Conservation (phyloP, 2,329 filamentous ascomycete genomes). For the Aspergillus persii region DNA sequence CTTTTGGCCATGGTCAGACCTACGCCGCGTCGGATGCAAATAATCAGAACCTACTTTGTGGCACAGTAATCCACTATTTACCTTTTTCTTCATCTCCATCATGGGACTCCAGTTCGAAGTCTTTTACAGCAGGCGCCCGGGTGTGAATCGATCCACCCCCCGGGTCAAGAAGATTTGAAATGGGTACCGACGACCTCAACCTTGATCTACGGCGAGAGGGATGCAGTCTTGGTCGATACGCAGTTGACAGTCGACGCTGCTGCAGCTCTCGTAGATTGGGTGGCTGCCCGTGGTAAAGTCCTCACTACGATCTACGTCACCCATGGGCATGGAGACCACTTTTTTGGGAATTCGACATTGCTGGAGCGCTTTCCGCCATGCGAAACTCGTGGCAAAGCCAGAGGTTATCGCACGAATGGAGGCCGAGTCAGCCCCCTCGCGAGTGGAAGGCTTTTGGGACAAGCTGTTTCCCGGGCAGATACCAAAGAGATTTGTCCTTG, state of each 20-base stretch:
- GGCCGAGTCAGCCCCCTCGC: not conserved
- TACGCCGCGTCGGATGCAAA: too few relatives aligned
- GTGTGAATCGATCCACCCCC: not conserved
- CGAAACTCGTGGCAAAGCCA: not conserved
- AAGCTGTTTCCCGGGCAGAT: not conserved
- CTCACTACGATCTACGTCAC: not conserved
- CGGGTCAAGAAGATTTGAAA: not conserved
- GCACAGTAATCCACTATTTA: too few relatives aligned
- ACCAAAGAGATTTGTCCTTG: not conserved
- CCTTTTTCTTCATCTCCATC: too few relatives aligned
- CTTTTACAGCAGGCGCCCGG: not conserved
- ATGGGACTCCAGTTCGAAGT: constrained; percentile 9
- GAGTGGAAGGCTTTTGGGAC: not conserved
- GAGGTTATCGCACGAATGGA: not conserved
- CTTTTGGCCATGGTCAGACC: too few relatives aligned
- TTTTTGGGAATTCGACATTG: not conserved
- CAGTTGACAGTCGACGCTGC: not conserved
- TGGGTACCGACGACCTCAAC: not conserved
- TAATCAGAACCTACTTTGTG: too few relatives aligned
- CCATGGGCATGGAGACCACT: not conserved
- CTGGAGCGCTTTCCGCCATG: not conserved
- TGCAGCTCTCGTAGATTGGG: not conserved
- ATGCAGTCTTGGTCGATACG: not conserved
- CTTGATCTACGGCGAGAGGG: not conserved
- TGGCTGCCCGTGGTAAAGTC: not conserved